Evolutionary conservation across 331 rosid species (phyloP).

Genomic region (Dryas integrifolia): DNA sequence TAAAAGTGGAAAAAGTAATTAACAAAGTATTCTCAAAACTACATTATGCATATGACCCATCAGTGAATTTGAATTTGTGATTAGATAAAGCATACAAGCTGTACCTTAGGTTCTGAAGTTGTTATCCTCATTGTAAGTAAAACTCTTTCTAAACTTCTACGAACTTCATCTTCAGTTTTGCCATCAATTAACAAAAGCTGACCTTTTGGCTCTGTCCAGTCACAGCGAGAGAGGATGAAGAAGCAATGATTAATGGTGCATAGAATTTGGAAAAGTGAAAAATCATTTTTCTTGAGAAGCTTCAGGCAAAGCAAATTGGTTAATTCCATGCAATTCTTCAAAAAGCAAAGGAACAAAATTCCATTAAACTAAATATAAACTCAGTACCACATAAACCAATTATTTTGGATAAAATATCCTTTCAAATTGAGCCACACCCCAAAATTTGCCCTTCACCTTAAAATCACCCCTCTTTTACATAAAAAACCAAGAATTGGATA

Average conservation of each 20-base stretch:
- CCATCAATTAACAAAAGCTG: slow-evolving; percentile 86
- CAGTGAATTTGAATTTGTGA: slow-evolving; percentile 19
- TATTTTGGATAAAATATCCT: too few relatives aligned
- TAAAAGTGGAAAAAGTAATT: too few relatives aligned
- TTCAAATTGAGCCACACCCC: too few relatives aligned
- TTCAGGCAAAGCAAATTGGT: not conserved
- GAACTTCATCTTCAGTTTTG: slow-evolving; percentile 79
- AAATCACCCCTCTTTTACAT: too few relatives aligned
- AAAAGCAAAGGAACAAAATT: not conserved
- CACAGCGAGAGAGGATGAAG: slow-evolving; percentile 16
- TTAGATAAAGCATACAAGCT: slow-evolving; percentile 10
- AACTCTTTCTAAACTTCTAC: slow-evolving; percentile 81
- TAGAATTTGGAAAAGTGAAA: not conserved
- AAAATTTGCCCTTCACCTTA: too few relatives aligned
- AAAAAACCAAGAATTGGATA: too few relatives aligned
- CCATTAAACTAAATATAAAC: not conserved
- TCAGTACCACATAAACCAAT: not conserved
- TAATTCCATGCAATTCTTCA: not conserved
- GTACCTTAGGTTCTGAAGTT: slow-evolving; percentile 86
- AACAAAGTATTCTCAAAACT: too few relatives aligned
- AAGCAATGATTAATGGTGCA: not conserved
- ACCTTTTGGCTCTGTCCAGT: slow-evolving; percentile 76
- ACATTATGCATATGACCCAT: not conserved
- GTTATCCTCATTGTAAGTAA: slow-evolving; percentile 80
- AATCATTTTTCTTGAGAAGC: not conserved